These are phyloP conservation scores for Berberis thunbergii DNA, from an alignment of 164 flowering plant genomes.

Conservation along the genomic window DNA sequence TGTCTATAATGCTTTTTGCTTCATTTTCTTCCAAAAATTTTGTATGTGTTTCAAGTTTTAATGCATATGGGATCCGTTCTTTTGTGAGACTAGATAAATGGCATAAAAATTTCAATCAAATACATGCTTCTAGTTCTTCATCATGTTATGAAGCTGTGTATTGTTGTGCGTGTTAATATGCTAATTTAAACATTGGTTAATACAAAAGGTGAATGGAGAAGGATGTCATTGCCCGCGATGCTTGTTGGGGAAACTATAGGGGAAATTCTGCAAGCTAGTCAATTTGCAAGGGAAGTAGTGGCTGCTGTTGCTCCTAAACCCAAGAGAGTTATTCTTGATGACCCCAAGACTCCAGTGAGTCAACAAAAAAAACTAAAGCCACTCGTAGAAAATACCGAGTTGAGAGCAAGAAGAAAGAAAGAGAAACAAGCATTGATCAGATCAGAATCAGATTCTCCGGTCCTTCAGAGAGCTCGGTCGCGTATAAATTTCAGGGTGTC, in stretches of 20 bases:
- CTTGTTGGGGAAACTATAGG: slow-evolving; percentile 77
- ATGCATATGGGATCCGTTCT: too few relatives aligned
- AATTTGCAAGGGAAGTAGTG: slow-evolving; percentile 60
- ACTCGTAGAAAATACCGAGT: slow-evolving; percentile 20
- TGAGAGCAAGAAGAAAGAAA: slow-evolving; percentile 41
- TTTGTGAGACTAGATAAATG: too few relatives aligned
- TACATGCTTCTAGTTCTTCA: too few relatives aligned
- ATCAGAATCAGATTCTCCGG: slow-evolving; percentile 43
- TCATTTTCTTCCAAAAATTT: too few relatives aligned
- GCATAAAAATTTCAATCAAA: too few relatives aligned
- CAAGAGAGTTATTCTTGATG: slow-evolving; percentile 26
- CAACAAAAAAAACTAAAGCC: slow-evolving; percentile 28
- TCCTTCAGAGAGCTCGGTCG: slow-evolving; percentile 49
- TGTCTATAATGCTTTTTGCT: too few relatives aligned
- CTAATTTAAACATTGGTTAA: not conserved
- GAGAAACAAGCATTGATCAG: slow-evolving; percentile 55
- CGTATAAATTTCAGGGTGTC: slow-evolving; percentile 75
- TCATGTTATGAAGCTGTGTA: too few relatives aligned
- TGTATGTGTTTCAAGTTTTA: too few relatives aligned
- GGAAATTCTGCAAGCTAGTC: slow-evolving; percentile 77
- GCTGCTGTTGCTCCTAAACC: slow-evolving; percentile 36
- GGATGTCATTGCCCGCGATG: slow-evolving; percentile 97
- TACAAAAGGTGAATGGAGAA: slow-evolving; percentile 65
- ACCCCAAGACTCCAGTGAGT: slow-evolving; percentile 68
- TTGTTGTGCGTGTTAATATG: not conserved